Percentiles rank a stretch among this genome's conserved stretches.
Conservation (phyloP, 2,329 filamentous ascomycete species). For the Tolypocladium ophioglossoides region DNA sequence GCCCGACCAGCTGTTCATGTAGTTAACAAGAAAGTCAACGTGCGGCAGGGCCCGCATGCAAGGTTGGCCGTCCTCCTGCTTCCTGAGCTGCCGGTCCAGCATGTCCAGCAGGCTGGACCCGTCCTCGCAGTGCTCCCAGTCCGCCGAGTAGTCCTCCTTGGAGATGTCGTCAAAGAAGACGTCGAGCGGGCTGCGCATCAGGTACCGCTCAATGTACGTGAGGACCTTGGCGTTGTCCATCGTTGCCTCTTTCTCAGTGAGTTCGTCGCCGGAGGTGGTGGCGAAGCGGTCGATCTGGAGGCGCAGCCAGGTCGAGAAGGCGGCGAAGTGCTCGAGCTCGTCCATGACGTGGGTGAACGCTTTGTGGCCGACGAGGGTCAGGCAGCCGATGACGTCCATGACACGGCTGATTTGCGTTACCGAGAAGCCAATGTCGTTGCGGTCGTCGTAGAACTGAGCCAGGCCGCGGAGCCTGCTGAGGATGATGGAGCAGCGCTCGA, state of each 20-base stretch:
- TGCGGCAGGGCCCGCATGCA: slow-evolving; percentile 44
- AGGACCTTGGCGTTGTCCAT: slow-evolving; percentile 66
- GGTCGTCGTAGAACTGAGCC: slow-evolving; percentile 64
- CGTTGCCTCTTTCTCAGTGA: slow-evolving; percentile 64
- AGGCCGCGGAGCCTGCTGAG: slow-evolving; percentile 76
- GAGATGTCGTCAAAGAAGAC: slow-evolving; percentile 45
- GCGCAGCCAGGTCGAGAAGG: slow-evolving; percentile 76
- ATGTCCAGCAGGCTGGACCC: slow-evolving; percentile 35
- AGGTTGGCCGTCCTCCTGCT: slow-evolving; percentile 32
- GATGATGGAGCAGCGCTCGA: slow-evolving; percentile 74
- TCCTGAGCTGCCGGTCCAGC: slow-evolving; percentile 37
- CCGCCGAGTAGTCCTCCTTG: slow-evolving; percentile 38
- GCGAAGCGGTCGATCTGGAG: slow-evolving; percentile 72
- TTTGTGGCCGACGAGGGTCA: slow-evolving; percentile 67
- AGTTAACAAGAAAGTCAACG: slow-evolving; percentile 52
- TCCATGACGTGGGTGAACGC: slow-evolving; percentile 60
- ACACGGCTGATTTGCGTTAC: slow-evolving; percentile 51
- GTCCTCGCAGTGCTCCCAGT: slow-evolving; percentile 32
- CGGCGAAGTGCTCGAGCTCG: slow-evolving; percentile 66
- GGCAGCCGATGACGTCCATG: slow-evolving; percentile 60
- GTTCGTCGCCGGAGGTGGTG: slow-evolving; percentile 55
- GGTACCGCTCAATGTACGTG: slow-evolving; percentile 63
- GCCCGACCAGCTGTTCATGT: slow-evolving; percentile 47
- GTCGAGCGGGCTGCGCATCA: slow-evolving; percentile 55
- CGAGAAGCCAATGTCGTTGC: slow-evolving; percentile 56